Conservation (phyloP, 495 filamentous ascomycete genomes). For the Hyaloscypha bicolor region DNA sequence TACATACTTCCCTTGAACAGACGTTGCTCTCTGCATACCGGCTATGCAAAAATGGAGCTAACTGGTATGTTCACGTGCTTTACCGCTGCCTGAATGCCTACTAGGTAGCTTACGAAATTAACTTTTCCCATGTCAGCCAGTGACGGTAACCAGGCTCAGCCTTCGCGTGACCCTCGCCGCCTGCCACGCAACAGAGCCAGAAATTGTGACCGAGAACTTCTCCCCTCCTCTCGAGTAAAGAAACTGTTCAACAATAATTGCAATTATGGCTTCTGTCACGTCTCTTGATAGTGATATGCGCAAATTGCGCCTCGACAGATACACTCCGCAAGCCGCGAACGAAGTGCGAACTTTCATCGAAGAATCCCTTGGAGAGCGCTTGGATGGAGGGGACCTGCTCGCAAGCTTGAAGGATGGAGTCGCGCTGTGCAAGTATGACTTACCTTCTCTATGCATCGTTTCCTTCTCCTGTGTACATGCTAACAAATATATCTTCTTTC, state of each 20-base stretch:
- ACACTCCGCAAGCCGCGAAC: slow-evolving; percentile 88
- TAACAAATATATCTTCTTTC: slow-evolving; percentile 12
- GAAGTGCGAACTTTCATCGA: slow-evolving; percentile 90
- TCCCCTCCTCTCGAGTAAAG: background rate
- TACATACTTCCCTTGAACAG: too few species aligned
- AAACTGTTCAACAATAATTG: slow-evolving; percentile 18
- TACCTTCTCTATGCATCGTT: slow-evolving; percentile 1
- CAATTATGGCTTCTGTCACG: slow-evolving; percentile 86
- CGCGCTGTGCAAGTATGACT: slow-evolving; percentile 81
- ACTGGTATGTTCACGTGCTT: background rate
- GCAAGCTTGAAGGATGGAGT: slow-evolving; percentile 87
- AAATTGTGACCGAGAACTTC: background rate
- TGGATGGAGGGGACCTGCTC: slow-evolving; percentile 76
- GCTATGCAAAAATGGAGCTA: too few species aligned
- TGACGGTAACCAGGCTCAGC: slow-evolving; percentile 4
- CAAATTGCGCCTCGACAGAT: slow-evolving; percentile 88
- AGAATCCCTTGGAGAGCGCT: slow-evolving; percentile 69
- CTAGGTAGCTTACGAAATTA: background rate
- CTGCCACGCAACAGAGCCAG: slow-evolving; percentile 22
- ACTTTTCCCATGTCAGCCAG: background rate
- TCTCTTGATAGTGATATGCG: slow-evolving; percentile 95
- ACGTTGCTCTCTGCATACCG: too few species aligned
- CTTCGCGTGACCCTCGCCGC: slow-evolving; percentile 1
- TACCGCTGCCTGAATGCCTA: background rate
- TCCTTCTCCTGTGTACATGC: background rate